These are phyloP conservation scores for Colletotrichum falcatum DNA, from an alignment of 2,329 filamentous ascomycete species.

Conservation along the genomic window DNA sequence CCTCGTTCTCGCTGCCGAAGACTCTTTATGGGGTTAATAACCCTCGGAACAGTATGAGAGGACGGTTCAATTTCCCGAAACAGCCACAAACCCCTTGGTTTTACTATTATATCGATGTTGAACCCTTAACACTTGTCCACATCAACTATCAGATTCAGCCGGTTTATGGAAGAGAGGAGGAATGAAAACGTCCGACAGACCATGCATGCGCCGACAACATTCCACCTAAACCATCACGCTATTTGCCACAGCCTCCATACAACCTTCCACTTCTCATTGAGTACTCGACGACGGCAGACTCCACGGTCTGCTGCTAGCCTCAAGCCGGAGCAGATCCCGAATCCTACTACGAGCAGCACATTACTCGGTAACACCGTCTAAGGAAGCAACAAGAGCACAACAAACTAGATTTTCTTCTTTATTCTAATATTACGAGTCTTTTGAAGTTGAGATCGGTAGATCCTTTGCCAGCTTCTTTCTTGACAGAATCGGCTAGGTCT, in stretches of 20 bases:
- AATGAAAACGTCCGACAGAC: neutral
- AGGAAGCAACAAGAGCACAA: neutral
- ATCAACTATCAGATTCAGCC: neutral
- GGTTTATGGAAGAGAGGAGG: neutral
- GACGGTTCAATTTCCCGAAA: conserved; percentile 33
- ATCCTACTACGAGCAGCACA: neutral
- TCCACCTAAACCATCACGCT: neutral
- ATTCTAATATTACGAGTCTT: too few species aligned
- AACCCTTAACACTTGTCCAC: neutral
- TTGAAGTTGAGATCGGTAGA: neutral
- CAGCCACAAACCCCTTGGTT: neutral
- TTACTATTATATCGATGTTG: neutral
- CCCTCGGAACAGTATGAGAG: conserved; percentile 17
- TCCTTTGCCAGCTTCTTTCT: neutral
- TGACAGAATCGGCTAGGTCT: neutral
- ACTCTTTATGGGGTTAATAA: neutral
- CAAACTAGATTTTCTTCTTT: too few species aligned
- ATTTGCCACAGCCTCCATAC: neutral
- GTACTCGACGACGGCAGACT: neutral
- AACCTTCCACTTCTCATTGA: neutral
- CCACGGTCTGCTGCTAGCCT: neutral
- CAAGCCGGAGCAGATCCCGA: conserved; percentile 23
- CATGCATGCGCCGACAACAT: neutral
- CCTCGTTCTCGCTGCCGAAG: neutral
- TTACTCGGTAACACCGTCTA: neutral